Conservation (phyloP, 176 grass and related monocot species). For the Leersia perrieri region DNA sequence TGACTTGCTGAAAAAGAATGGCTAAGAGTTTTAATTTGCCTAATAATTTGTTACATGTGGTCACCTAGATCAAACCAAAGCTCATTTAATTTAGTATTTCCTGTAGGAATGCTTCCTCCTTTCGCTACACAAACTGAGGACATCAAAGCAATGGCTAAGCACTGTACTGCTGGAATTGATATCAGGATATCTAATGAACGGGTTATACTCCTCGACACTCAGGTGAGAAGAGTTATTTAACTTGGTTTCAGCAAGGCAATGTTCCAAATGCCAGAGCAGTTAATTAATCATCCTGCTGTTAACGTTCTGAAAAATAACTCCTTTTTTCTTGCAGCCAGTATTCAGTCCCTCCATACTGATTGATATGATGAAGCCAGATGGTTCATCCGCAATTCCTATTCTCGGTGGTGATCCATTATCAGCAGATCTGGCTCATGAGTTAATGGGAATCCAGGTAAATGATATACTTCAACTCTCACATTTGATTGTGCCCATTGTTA, state of each 20-base stretch:
- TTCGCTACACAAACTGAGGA: conserved; percentile 88
- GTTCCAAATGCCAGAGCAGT: background rate
- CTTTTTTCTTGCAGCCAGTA: conserved; percentile 63
- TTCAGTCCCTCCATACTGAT: conserved; percentile 80
- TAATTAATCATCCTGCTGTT: background rate
- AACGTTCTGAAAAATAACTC: background rate
- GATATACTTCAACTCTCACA: conserved; percentile 11
- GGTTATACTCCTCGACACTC: conserved; percentile 86
- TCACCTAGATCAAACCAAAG: background rate
- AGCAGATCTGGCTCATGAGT: conserved; percentile 85
- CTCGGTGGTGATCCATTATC: conserved; percentile 66
- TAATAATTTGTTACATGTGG: background rate
- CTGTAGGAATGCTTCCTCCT: conserved; percentile 89
- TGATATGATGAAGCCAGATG: conserved; percentile 88
- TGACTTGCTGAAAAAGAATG: background rate
- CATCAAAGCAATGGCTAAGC: conserved; percentile 67
- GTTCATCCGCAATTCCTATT: conserved; percentile 75
- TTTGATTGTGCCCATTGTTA: background rate
- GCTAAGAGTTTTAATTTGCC: background rate
- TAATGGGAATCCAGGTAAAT: conserved; percentile 95
- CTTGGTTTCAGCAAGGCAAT: background rate
- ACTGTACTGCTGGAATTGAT: conserved; percentile 85
- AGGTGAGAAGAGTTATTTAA: conserved; percentile 49
- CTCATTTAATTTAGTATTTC: conserved; percentile 2
- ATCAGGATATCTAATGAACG: conserved; percentile 91